Evolutionary conservation across 352 stramenopile genomes (phyloP).

Genomic region (Globisporangium abappressorium): DNA sequence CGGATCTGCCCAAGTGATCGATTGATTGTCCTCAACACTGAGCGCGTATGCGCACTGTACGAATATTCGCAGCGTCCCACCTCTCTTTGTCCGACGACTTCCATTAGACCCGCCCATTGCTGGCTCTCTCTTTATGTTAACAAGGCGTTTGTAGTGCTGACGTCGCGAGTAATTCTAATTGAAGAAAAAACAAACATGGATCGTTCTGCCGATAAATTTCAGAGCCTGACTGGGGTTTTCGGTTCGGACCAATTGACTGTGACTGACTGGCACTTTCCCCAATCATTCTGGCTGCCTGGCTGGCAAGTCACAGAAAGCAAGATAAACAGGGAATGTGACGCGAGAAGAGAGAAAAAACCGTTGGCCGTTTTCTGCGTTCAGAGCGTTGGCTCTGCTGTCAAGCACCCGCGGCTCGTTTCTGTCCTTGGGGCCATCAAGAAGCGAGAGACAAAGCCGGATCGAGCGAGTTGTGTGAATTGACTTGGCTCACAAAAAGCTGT

Average conservation of each 20-base stretch:
- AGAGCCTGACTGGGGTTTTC: background rate
- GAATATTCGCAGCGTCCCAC: background rate
- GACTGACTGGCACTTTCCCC: background rate
- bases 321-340: too few species aligned
- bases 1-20: background rate
- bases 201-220: background rate
- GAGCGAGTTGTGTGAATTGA: background rate
- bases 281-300: too few species aligned
- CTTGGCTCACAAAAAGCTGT: constrained; percentile 1
- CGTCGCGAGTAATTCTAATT: background rate
- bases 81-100: background rate
- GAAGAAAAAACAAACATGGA: background rate
- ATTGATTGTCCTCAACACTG: background rate
- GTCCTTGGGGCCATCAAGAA: background rate
- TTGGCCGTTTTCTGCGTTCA: constrained; percentile 9
- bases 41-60: background rate
- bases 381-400: constrained; percentile 13
- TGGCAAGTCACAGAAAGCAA: too few species aligned
- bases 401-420: background rate
- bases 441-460: constrained; percentile 10
- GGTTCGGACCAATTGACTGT: background rate
- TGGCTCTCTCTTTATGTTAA: background rate
- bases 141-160: too few species aligned
- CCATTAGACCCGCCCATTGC: background rate
- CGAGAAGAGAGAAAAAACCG: too few species aligned